Evolutionary conservation across 345 rosid genomes (phyloP), one percentile per base, ranked within the genome.

Genomic region (Eucalyptus albens): DNA sequence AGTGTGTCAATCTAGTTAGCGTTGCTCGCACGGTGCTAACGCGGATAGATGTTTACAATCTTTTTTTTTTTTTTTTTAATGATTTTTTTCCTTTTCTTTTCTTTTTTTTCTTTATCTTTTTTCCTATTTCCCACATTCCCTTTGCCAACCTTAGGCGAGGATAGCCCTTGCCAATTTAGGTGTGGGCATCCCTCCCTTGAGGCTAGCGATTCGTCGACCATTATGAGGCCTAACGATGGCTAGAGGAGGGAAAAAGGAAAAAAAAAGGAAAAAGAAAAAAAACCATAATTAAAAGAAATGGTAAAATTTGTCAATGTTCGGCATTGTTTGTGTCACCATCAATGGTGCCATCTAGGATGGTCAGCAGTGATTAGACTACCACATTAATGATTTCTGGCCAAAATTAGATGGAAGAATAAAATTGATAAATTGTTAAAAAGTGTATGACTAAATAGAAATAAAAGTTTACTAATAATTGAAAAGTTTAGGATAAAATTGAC

Each of bases 21-120:
- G 2, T 24, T 3, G 3, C 27, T 1, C 0, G 13, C 6, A 24
- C 1, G 0, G 29, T 24, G 27, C 62, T 56, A 56, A 22, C 0
- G 27, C 0, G 3, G 6, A 56, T 0, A 56, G 1, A 3, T 56
- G 1, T 56, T 56, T 56, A 56, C 62, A 22, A 24, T 55, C 10
- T 55, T 55, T 9, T 19, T 17, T 53, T 1, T 3, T 16, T 16
- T 55, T 21, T 4, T 53, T 53, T 53, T 7, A 47, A 47, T 47
- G 13, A 51, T 21, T 21, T 55, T 55, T 55, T 7, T 19, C 7
- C 9, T 33, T 33, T 37, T 3, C 9, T 51, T 51, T 56, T 56
- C 27, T 56, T 56, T 2, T 22, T 0, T 56, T 56, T 56, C 62
- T 56, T 56, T 9, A 56, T 56, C 1, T 56, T 56, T 56, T 56